Conservation (phyloP, 768 basidiomycete genomes). For the Lactarius vividus region DNA sequence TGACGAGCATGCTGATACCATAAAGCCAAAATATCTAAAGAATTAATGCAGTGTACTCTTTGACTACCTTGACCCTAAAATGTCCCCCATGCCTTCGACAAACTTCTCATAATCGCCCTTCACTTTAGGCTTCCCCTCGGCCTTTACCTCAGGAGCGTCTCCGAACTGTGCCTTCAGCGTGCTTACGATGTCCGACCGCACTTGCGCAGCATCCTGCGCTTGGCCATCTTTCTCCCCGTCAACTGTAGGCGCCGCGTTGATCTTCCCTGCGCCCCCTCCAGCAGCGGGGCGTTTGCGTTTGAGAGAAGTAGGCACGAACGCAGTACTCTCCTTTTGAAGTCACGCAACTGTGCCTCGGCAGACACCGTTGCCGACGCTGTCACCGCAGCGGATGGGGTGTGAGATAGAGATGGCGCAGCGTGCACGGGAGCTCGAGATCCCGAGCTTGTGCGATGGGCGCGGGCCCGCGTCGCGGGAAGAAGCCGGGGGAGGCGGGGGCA, state of each 20-base stretch:
- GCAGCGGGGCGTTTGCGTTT: conserved; percentile 63
- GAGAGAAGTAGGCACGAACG: conserved; percentile 81
- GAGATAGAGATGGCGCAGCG: conserved; percentile 35
- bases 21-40: too few relatives aligned
- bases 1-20: too few relatives aligned
- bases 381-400: conserved; percentile 36
- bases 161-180: conserved; percentile 62
- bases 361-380: conserved; percentile 66
- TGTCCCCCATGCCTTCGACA: conserved; percentile 71
- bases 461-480: conserved; percentile 54
- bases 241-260: conserved; percentile 32
- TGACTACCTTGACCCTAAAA: conserved; percentile 39
- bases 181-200: conserved; percentile 65
- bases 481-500: conserved; percentile 38
- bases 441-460: conserved; percentile 15
- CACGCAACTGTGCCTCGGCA: conserved; percentile 84
- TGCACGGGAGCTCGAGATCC: conserved; percentile 25
- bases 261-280: conserved; percentile 29
- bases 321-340: conserved; percentile 94
- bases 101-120: conserved; percentile 77
- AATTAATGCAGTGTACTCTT: not conserved
- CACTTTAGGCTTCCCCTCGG: conserved; percentile 33
- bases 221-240: conserved; percentile 36
- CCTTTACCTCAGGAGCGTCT: conserved; percentile 23
- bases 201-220: conserved; percentile 34